phyloP scores from a whole-genome alignment of 768 basidiomycete genomes.

The Fibroporia radiculosa region DNA sequence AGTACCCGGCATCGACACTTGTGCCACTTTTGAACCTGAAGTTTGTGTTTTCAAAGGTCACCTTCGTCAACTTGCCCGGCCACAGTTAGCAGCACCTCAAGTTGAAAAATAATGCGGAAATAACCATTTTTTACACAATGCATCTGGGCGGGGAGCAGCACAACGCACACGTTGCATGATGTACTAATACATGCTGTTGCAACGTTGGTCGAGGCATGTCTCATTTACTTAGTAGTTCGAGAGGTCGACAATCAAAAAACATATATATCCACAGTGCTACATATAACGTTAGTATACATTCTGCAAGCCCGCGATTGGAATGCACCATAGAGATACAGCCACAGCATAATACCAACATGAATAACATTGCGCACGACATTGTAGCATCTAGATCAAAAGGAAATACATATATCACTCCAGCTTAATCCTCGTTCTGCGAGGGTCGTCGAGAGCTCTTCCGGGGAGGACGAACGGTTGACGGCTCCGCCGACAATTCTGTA shows the following conservation, averaged over 20 bases:
- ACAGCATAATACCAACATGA: slow-evolving; percentile 3
- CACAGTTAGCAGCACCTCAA: too few species aligned
- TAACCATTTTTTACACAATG: too few species aligned
- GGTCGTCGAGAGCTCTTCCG: not conserved
- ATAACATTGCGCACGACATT: slow-evolving; percentile 1
- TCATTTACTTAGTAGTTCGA: too few species aligned
- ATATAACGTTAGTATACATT: not conserved
- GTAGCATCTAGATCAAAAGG: not conserved
- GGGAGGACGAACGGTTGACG: not conserved
- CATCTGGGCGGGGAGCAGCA: too few species aligned
- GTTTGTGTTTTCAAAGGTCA: too few species aligned
- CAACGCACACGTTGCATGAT: too few species aligned
- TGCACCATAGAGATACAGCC: slow-evolving; percentile 5
- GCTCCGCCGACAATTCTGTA: slow-evolving; percentile 7
- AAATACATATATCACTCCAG: not conserved
- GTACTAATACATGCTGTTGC: too few species aligned
- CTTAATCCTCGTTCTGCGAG: not conserved
- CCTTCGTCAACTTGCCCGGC: too few species aligned
- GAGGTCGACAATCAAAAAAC: not conserved
- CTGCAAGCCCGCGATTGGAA: not conserved
- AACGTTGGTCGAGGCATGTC: too few species aligned
- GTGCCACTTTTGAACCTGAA: too few species aligned
- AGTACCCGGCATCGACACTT: too few species aligned
- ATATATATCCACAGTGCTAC: not conserved
- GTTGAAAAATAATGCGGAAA: too few species aligned